Conservation (phyloP, 2,329 filamentous ascomycete genomes). For the Paecilomyces sp. region DNA sequence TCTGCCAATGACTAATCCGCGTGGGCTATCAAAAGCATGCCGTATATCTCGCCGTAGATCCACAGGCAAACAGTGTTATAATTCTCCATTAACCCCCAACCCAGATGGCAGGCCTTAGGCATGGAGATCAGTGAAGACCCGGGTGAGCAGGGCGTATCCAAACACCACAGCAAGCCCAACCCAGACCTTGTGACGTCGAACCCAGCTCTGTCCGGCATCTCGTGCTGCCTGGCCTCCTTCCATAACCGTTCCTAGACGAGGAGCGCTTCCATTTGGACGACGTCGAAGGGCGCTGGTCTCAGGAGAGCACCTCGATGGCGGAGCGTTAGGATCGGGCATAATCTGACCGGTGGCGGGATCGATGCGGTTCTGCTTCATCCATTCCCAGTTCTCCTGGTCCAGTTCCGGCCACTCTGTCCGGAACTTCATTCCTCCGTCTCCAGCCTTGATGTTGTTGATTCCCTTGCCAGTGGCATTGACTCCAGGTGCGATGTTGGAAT, state of each 20-base stretch:
- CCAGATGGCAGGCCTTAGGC: constrained; percentile 12
- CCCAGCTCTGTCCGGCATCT: constrained; percentile 75
- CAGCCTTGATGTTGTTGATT: constrained; percentile 73
- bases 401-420: constrained; percentile 81
- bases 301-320: constrained; percentile 52
- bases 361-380: constrained; percentile 78
- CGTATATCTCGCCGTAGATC: not conserved
- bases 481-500: constrained; percentile 41
- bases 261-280: constrained; percentile 52
- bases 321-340: constrained; percentile 46
- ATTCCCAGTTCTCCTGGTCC: constrained; percentile 82
- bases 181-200: constrained; percentile 70
- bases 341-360: constrained; percentile 68
- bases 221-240: constrained; percentile 68
- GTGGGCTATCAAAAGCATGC: not conserved
- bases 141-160: constrained; percentile 73
- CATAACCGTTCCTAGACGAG: constrained; percentile 58
- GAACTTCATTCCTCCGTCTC: constrained; percentile 90
- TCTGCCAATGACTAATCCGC: not conserved
- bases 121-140: constrained; percentile 56
- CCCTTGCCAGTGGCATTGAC: constrained; percentile 56
- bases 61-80: not conserved
- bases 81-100: not conserved
- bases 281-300: constrained; percentile 57
- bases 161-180: constrained; percentile 66